Evolutionary conservation across 129 eudicot genomes (phyloP), one percentile per base, ranked within the genome.

Genomic region (Arctium lappa): DNA sequence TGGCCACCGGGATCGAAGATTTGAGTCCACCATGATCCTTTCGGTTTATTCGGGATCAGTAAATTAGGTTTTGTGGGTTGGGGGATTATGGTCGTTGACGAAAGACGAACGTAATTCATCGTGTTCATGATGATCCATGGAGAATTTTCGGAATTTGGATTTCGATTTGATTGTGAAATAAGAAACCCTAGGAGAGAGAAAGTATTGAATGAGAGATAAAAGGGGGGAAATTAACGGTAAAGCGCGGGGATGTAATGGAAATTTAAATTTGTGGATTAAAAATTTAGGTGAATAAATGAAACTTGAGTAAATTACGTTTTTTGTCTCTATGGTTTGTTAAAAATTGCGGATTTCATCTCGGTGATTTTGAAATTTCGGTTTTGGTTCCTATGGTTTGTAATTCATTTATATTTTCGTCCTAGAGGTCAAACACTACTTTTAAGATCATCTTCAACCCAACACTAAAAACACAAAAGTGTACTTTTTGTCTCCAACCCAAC

Each of bases 1-100:
- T 89, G 90, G 73, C 97, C 88, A 10, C 89, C 86, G 0, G 98
- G 98, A 27, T 90, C 93, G 48, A 90, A 89, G 77, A 92, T 89
- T 36, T 90, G 94, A 9, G 72, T 69, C 93, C 93, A 90, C 90
- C 91, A 89, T 33, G 89, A 79, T 31, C 29, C 69, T 5, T 84
- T 79, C 5, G 66, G n/a, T 76, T 79, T 79, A 84, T 30, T 86
- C 82, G 65, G 31, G 66, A 32, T 74, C 83, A 38, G 74, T 82
- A 70, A 72, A 76, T n/a, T 33, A 37, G 80, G 5, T 63, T 78
- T 18, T 73, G 85, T 65, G 40, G 88, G 71, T 53, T 83, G 75
- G 44, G 91, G 79, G 76, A 86, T 60, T 38, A 84, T 78, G 1
- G 85, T 79, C 2, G 93, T 83, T 22, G 87, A 75, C 29, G 87